Percentiles rank a stretch among this genome's conserved stretches.
Evolutionary conservation across 2,329 filamentous ascomycete genomes (phyloP).

Genomic region (Colletotrichum phormii): DNA sequence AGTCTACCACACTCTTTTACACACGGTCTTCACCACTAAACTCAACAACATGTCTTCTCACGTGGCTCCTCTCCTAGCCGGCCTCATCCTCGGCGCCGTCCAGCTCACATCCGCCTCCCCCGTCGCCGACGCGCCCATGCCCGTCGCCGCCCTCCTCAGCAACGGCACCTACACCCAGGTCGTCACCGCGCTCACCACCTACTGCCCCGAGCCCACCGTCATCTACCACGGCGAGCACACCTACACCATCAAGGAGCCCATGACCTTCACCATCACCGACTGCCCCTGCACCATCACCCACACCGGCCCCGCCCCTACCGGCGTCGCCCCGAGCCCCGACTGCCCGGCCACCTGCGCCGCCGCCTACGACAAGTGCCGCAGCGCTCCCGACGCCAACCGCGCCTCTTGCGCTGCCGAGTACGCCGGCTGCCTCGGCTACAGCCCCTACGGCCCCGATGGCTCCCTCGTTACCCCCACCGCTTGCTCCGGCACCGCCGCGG

Average conservation of each 20-base stretch:
- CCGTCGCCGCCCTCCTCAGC: background rate
- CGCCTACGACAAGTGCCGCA: background rate
- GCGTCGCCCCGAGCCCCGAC: background rate
- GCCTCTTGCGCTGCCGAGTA: background rate
- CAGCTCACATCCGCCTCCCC: background rate
- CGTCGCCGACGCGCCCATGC: background rate
- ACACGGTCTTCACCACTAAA: background rate
- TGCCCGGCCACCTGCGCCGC: too few species aligned
- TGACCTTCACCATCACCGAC: constrained; percentile 66
- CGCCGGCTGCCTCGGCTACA: background rate
- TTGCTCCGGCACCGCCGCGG: background rate
- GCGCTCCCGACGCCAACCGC: background rate
- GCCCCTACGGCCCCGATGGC: background rate
- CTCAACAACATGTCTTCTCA: background rate
- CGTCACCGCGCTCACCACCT: constrained; percentile 51
- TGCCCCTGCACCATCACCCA: constrained; percentile 59
- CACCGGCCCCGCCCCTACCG: background rate
- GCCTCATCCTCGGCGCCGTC: background rate
- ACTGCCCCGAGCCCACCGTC: constrained; percentile 59
- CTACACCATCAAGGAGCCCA: constrained; percentile 65
- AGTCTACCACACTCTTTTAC: background rate
- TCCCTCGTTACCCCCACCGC: background rate
- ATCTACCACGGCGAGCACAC: constrained; percentile 48
- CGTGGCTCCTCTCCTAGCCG: background rate
- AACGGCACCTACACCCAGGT: background rate